A percentile compares a stretch with the other conserved stretches of the same genome.
phyloP scores from a whole-genome alignment of 2,329 filamentous ascomycete species.

The Colletotrichum sidae region DNA sequence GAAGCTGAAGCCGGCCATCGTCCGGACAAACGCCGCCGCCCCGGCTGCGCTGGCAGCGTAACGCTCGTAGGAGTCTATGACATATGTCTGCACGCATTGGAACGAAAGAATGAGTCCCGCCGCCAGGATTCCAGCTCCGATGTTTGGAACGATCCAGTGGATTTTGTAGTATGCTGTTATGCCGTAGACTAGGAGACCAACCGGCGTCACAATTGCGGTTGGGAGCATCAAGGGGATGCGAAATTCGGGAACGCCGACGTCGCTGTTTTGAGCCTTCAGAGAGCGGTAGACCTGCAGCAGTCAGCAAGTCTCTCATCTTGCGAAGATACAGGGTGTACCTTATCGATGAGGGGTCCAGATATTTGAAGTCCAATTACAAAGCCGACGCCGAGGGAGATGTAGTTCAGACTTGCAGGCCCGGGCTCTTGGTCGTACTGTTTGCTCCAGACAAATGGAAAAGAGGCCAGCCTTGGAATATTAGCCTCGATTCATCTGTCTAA shows the following conservation, averaged over 20 bases:
- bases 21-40: slow-evolving; percentile 63
- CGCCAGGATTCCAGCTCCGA: slow-evolving; percentile 61
- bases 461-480: slow-evolving; percentile 53
- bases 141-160: slow-evolving; percentile 67
- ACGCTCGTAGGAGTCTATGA: slow-evolving; percentile 46
- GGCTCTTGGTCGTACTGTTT: slow-evolving; percentile 59
- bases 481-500: background rate
- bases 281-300: slow-evolving; percentile 42
- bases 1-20: slow-evolving; percentile 66
- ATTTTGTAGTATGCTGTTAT: slow-evolving; percentile 53
- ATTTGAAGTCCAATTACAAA: slow-evolving; percentile 66
- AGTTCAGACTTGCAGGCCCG: slow-evolving; percentile 61
- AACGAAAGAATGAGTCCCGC: slow-evolving; percentile 67
- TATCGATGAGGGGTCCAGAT: slow-evolving; percentile 55
- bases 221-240: slow-evolving; percentile 50
- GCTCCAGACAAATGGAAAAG: slow-evolving; percentile 62
- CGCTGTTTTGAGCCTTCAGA: slow-evolving; percentile 42
- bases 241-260: slow-evolving; percentile 48
- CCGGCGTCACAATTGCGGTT: slow-evolving; percentile 54
- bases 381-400: slow-evolving; percentile 64
- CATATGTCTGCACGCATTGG: slow-evolving; percentile 68
- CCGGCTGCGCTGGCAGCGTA: slow-evolving; percentile 38
- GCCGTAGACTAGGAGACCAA: slow-evolving; percentile 63
- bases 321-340: slow-evolving; percentile 35
- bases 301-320: background rate